Conservation (phyloP, 352 stramenopile species). For the Elongisporangium undulatum region DNA sequence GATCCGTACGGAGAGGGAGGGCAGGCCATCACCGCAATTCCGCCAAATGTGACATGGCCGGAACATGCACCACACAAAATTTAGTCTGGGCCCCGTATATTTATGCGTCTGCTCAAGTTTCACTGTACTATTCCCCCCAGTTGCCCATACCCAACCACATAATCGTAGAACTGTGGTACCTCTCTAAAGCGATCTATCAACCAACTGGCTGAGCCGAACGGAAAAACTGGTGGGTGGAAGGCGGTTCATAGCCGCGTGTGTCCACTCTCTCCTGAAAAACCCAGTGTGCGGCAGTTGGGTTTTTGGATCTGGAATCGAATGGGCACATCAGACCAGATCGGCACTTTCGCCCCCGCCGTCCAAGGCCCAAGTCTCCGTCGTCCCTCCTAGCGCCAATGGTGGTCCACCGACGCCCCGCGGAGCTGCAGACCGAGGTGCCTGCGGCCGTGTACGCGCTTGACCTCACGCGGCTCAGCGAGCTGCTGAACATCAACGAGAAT, state of each 20-base stretch:
- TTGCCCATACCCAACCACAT: too few relatives aligned
- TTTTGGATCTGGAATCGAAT: not conserved
- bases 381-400: conserved; percentile 29
- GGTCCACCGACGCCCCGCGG: conserved; percentile 39
- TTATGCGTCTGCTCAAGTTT: not conserved
- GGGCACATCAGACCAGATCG: not conserved
- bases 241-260: not conserved
- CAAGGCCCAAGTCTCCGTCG: not conserved
- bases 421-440: conserved; percentile 53
- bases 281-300: not conserved
- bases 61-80: not conserved
- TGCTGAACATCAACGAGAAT: conserved; percentile 40
- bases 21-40: not conserved
- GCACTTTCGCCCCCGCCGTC: conserved; percentile 3
- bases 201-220: too few relatives aligned
- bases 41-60: not conserved
- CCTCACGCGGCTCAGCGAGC: conserved; percentile 40
- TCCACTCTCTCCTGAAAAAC: not conserved
- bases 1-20: not conserved
- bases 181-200: not conserved
- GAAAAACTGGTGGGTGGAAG: not conserved
- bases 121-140: not conserved
- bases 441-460: conserved; percentile 54
- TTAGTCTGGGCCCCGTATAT: not conserved
- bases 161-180: not conserved